Conservation (phyloP, 2,329 filamentous ascomycete genomes). For the Microdochium bolleyi region DNA sequence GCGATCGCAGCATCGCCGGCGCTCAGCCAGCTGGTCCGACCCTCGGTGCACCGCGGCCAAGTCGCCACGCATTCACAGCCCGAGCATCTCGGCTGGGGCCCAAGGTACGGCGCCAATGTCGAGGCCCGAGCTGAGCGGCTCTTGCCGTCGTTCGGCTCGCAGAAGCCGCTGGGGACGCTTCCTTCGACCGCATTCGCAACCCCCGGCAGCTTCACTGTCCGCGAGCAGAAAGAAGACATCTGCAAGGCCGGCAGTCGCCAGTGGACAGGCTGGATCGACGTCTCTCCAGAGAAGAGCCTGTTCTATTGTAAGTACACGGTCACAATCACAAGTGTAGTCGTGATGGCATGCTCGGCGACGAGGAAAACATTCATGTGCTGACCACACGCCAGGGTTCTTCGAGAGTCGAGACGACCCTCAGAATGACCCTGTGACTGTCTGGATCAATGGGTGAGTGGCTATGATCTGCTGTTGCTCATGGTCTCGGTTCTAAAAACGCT, state of each 20-base stretch:
- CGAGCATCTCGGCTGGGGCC: no score
- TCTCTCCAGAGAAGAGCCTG: slow-evolving; percentile 4
- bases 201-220: slow-evolving; percentile 1
- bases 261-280: slow-evolving; percentile 8
- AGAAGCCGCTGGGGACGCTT: not conserved
- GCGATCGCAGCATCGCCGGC: no score
- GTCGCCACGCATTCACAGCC: no score
- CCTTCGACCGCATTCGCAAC: not conserved
- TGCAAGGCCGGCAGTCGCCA: slow-evolving; percentile 7
- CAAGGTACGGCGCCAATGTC: no score
- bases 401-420: slow-evolving; percentile 5
- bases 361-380: no score
- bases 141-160: not conserved
- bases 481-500: slow-evolving; percentile 2
- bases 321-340: no score
- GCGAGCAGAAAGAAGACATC: slow-evolving; percentile 3
- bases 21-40: no score
- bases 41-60: no score
- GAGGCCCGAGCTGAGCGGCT: no score
- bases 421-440: slow-evolving; percentile 4
- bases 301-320: slow-evolving; percentile 4
- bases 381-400: slow-evolving; percentile 4
- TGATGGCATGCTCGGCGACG: no score
- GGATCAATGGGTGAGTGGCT: slow-evolving; percentile 4
- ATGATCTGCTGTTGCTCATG: not conserved